Percentiles rank a stretch among this genome's conserved stretches.
These are phyloP conservation scores for Sporobolus alterniflorus DNA, from an alignment of 202 grass and related monocot genomes.

Conservation along the genomic window DNA sequence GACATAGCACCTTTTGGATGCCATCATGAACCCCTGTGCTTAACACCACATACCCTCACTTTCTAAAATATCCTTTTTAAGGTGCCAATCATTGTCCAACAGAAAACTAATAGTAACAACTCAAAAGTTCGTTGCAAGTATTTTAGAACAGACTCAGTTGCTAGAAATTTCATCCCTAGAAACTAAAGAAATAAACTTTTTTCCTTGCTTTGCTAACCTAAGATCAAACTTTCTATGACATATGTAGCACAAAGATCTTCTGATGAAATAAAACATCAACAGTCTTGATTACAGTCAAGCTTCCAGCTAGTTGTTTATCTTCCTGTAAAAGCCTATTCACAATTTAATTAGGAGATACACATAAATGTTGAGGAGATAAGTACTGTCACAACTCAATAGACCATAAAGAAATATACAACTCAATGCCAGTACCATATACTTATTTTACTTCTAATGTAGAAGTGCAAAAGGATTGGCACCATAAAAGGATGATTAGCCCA, in stretches of 20 bases:
- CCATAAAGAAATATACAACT: background rate
- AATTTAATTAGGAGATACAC: background rate
- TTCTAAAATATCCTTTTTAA: conserved; percentile 41
- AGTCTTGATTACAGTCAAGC: background rate
- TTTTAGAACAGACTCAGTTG: background rate
- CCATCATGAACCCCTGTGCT: conserved; percentile 48
- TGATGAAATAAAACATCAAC: conserved; percentile 1
- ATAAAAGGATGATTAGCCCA: background rate
- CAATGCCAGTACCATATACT: background rate
- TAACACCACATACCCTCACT: conserved; percentile 32
- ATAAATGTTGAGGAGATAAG: background rate
- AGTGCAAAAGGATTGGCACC: background rate
- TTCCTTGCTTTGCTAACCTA: background rate
- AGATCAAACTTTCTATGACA: background rate
- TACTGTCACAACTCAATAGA: background rate
- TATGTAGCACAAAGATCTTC: background rate
- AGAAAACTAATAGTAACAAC: conserved; percentile 1
- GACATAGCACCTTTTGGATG: conserved; percentile 37
- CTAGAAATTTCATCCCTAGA: conserved; percentile 14
- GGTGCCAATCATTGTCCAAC: conserved; percentile 42
- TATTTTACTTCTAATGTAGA: background rate
- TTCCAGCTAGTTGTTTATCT: background rate
- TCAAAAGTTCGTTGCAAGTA: background rate
- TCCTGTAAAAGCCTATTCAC: background rate
- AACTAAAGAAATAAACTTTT: background rate